Percentiles rank a stretch among this genome's conserved stretches.
Conservation (phyloP, 2,329 filamentous ascomycete species). For the Coniella lustricola region DNA sequence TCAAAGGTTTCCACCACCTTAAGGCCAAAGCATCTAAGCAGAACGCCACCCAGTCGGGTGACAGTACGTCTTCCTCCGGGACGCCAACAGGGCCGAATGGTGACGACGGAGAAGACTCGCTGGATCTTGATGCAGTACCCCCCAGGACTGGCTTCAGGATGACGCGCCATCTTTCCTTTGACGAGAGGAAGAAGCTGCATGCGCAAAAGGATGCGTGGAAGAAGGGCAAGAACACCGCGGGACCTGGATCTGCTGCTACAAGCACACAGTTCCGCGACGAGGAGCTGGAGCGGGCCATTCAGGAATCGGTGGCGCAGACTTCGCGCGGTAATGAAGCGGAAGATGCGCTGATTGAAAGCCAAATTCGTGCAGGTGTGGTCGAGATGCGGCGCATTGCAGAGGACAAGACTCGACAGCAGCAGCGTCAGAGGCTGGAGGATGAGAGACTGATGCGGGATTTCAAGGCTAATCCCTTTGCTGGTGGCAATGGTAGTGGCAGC, state of each 20-base stretch:
- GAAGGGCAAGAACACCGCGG: slow-evolving; percentile 23
- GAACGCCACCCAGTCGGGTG: slow-evolving; percentile 23
- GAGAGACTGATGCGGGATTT: not conserved
- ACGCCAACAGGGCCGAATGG: slow-evolving; percentile 11
- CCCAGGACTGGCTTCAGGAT: slow-evolving; percentile 41
- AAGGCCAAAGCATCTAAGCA: slow-evolving; percentile 38
- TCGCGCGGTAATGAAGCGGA: slow-evolving; percentile 63
- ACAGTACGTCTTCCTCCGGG: not conserved
- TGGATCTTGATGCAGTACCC: slow-evolving; percentile 12
- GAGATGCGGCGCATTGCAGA: slow-evolving; percentile 36
- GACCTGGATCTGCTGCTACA: slow-evolving; percentile 18
- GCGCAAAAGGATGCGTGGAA: slow-evolving; percentile 40
- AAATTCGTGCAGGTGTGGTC: slow-evolving; percentile 64
- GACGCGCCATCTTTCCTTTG: slow-evolving; percentile 39
- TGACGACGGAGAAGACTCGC: not conserved
- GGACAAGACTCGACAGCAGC: slow-evolving; percentile 15
- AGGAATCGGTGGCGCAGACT: slow-evolving; percentile 60
- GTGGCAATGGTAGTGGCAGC: too few relatives aligned
- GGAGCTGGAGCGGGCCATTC: slow-evolving; percentile 67
- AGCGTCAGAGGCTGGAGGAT: slow-evolving; percentile 1
- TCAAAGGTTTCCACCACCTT: slow-evolving; percentile 51
- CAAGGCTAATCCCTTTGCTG: slow-evolving; percentile 3
- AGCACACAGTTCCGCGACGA: slow-evolving; percentile 33
- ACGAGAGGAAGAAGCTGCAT: slow-evolving; percentile 45
- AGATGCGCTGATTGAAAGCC: slow-evolving; percentile 64